Conservation (phyloP, 1,139 yeast genomes). For the Pichia sp. region DNA sequence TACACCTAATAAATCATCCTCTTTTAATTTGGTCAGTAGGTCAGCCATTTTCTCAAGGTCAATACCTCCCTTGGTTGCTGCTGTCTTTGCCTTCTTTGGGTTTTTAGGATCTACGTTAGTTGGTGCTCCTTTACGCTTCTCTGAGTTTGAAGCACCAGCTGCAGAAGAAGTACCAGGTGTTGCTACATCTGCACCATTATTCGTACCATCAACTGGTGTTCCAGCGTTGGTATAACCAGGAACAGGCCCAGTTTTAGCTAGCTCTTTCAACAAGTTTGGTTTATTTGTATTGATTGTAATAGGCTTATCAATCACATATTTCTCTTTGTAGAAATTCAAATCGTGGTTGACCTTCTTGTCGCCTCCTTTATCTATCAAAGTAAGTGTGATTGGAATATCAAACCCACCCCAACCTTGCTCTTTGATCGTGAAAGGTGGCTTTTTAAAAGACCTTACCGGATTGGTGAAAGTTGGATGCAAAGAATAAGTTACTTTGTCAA, state of each 20-base stretch:
- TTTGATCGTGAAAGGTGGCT: conserved; percentile 81
- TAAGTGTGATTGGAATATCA: conserved; percentile 75
- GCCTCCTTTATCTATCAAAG: conserved; percentile 78
- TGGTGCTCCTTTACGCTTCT: conserved; percentile 21
- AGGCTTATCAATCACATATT: conserved; percentile 70
- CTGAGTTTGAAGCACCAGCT: conserved; percentile 8
- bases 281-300: conserved; percentile 71
- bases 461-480: conserved; percentile 92
- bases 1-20: conserved; percentile 88
- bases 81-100: conserved; percentile 54
- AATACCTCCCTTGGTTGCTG: conserved; percentile 58
- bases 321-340: conserved; percentile 73
- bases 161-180: conserved; percentile 25
- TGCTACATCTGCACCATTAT: conserved; percentile 22
- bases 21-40: conserved; percentile 79
- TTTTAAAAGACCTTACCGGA: conserved; percentile 75
- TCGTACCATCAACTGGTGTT: not conserved
- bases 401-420: conserved; percentile 99
- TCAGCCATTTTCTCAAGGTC: conserved; percentile 89
- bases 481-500: conserved; percentile 88
- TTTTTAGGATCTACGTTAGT: conserved; percentile 34
- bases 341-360: conserved; percentile 84
- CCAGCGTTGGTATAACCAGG: conserved; percentile 33
- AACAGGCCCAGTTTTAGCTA: conserved; percentile 76
- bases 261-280: conserved; percentile 62